phyloP scores from a whole-genome alignment of 371 early-diverging fungal genomes.

The Funneliformis caledonium region DNA sequence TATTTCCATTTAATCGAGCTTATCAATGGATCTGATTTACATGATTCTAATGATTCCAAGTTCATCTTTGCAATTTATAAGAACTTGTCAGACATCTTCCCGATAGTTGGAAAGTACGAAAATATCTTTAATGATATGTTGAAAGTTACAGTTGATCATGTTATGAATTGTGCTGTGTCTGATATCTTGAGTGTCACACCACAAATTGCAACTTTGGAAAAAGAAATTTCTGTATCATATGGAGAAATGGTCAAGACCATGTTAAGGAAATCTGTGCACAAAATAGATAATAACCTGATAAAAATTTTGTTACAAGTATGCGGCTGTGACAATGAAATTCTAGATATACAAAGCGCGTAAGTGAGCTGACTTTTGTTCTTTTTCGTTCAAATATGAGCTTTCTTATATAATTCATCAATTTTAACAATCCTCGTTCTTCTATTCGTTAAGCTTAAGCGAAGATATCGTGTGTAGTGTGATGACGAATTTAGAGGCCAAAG shows the following conservation, averaged over 20 bases:
- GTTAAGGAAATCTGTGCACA: neutral
- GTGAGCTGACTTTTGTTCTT: neutral
- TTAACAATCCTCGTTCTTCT: neutral
- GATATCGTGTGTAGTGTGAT: slow-evolving; percentile 24
- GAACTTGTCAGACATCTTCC: slow-evolving; percentile 24
- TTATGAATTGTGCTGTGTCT: neutral
- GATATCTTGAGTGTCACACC: neutral
- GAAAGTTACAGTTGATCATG: neutral
- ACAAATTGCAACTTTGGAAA: neutral
- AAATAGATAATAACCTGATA: slow-evolving; percentile 12
- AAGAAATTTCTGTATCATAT: slow-evolving; percentile 11
- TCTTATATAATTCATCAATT: neutral
- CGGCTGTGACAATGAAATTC: neutral
- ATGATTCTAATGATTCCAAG: neutral
- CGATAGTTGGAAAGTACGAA: slow-evolving; percentile 2
- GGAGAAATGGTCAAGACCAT: slow-evolving; percentile 1
- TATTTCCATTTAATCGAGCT: neutral
- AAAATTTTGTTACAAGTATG: slow-evolving; percentile 10
- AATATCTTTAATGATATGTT: slow-evolving; percentile 14
- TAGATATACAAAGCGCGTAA: slow-evolving; percentile 25
- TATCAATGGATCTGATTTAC: neutral
- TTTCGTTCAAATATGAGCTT: neutral
- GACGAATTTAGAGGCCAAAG: neutral
- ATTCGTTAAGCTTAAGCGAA: slow-evolving; percentile 20
- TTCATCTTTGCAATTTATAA: slow-evolving; percentile 3